Evolutionary conservation across 495 filamentous ascomycete genomes (phyloP).

Genomic region (Xylaria scruposa): DNA sequence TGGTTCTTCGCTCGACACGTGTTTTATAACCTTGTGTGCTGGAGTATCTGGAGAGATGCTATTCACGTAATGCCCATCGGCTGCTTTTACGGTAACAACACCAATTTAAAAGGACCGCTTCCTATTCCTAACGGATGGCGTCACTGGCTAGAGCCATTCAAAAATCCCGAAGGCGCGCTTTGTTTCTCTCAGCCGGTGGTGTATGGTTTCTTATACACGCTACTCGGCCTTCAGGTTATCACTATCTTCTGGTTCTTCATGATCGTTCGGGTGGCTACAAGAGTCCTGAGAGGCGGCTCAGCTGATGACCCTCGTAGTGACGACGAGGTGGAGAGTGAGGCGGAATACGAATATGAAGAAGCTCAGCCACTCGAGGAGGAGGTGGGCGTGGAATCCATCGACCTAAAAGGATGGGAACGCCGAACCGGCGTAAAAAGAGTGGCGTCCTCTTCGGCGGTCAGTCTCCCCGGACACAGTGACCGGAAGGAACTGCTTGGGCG

Average conservation of each 20-base stretch:
- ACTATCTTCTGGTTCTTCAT: conserved; percentile 89
- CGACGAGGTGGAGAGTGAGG: conserved; percentile 75
- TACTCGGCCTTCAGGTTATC: conserved; percentile 79
- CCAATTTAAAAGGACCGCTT: conserved; percentile 60
- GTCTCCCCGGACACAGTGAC: conserved; percentile 71
- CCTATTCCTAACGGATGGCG: conserved; percentile 62
- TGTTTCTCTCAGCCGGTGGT: conserved; percentile 78
- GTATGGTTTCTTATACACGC: conserved; percentile 74
- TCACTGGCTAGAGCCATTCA: conserved; percentile 75
- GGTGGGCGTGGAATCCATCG: conserved; percentile 67
- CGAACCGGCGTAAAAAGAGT: conserved; percentile 52
- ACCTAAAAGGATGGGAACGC: conserved; percentile 61
- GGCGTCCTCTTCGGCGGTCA: conserved; percentile 61
- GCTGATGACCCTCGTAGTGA: conserved; percentile 90
- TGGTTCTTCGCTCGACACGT: conserved; percentile 89
- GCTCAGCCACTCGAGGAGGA: conserved; percentile 65
- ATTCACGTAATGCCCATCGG: conserved; percentile 66
- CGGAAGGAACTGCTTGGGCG: conserved; percentile 74
- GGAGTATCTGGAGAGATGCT: conserved; percentile 78
- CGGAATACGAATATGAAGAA: conserved; percentile 55
- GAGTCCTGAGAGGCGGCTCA: conserved; percentile 73
- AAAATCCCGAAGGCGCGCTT: conserved; percentile 68
- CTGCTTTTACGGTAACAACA: conserved; percentile 66
- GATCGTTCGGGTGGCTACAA: conserved; percentile 80
- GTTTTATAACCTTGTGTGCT: conserved; percentile 77